Evolutionary conservation across 2,329 filamentous ascomycete species (phyloP).

Genomic region (Pseudogymnoascus sp.): DNA sequence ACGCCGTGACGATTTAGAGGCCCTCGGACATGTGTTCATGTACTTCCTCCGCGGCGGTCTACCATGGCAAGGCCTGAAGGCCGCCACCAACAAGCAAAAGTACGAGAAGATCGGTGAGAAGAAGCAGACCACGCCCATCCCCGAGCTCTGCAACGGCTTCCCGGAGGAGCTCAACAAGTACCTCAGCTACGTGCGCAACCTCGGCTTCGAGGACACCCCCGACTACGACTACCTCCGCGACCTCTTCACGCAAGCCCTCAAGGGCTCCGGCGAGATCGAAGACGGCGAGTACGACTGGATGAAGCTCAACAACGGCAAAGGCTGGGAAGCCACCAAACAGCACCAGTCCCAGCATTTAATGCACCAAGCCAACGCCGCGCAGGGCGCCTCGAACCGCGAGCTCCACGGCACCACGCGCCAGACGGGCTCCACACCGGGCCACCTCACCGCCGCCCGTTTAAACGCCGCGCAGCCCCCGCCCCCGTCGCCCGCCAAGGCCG

Average conservation of each 20-base stretch:
- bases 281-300: conserved; percentile 99
- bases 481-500: conserved; percentile 71
- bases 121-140: conserved; percentile 96
- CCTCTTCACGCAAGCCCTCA: conserved; percentile 90
- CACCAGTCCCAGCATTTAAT: conserved; percentile 61
- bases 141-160: conserved; percentile 93
- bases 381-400: conserved; percentile 77
- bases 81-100: conserved; percentile 83
- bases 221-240: conserved; percentile 98
- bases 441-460: conserved; percentile 78
- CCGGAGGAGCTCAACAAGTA: conserved; percentile 98
- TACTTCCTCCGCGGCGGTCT: conserved; percentile 65
- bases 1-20: conserved; percentile 89
- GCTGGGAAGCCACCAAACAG: conserved; percentile 74
- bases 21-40: conserved; percentile 67
- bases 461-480: conserved; percentile 86
- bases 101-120: conserved; percentile 99
- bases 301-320: conserved; percentile 87
- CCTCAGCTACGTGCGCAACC: conserved; percentile 90
- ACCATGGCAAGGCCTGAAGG: conserved; percentile 65
- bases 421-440: conserved; percentile 45
- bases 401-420: conserved; percentile 64
- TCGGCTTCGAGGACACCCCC: conserved; percentile 95
- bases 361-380: conserved; percentile 69
- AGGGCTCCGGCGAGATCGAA: conserved; percentile 88